Evolutionary conservation across 192 early-diverging fungal genomes (phyloP).

Genomic region (Backusella morwellensis): DNA sequence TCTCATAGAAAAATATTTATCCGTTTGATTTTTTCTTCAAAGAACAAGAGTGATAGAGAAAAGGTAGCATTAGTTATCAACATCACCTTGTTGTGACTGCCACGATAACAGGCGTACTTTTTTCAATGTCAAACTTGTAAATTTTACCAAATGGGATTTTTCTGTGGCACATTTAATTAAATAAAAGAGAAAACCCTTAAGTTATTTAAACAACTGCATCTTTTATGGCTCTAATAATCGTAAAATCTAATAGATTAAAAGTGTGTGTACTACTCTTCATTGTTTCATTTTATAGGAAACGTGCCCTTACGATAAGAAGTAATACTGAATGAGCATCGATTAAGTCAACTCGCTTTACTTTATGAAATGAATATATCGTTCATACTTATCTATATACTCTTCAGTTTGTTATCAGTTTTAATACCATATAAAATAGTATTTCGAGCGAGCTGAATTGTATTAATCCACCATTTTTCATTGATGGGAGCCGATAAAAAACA

Average conservation of each 20-base stretch:
- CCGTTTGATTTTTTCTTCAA: not conserved
- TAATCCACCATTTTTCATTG: not conserved
- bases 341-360: not conserved
- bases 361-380: not conserved
- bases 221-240: not conserved
- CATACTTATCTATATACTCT: not conserved
- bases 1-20: not conserved
- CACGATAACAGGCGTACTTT: not conserved
- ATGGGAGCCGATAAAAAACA: not conserved
- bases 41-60: not conserved
- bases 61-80: not conserved
- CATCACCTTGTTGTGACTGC: not conserved
- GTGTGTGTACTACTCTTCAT: not conserved
- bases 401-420: not conserved
- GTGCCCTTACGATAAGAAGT: not conserved
- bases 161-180: not conserved
- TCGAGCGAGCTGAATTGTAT: not conserved
- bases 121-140: conserved; percentile 9
- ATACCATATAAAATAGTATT: not conserved
- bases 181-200: not conserved
- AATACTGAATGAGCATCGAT: not conserved
- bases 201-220: not conserved
- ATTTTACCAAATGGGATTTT: not conserved
- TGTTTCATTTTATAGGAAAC: not conserved
- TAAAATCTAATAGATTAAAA: not conserved